A percentile compares a stretch with the other conserved stretches of the same genome.
These are phyloP conservation scores for Colletotrichum sp. DNA, from an alignment of 2,329 filamentous ascomycete genomes.

Conservation along the genomic window DNA sequence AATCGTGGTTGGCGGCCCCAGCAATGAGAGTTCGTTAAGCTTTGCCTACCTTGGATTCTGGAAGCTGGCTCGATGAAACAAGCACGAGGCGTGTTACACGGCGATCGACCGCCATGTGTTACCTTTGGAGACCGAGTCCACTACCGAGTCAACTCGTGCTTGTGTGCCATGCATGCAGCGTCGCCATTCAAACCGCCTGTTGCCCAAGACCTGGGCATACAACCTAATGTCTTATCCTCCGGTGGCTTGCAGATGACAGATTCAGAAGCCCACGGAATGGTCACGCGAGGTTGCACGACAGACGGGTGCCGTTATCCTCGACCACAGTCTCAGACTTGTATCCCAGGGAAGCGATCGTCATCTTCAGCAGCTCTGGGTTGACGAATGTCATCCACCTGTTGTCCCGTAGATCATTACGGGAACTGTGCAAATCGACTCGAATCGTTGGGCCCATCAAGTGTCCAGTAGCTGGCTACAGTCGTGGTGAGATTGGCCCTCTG, in stretches of 20 bases:
- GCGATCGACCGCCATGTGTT: background rate
- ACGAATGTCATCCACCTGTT: background rate
- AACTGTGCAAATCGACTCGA: background rate
- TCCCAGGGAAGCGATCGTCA: background rate
- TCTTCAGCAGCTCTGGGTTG: background rate
- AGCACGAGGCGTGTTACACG: background rate
- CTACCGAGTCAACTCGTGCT: background rate
- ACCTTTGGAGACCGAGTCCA: background rate
- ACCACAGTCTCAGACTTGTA: background rate
- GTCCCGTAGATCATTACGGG: background rate
- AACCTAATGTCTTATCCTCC: background rate
- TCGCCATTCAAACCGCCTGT: background rate
- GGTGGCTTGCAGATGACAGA: constrained; percentile 8
- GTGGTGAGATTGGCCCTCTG: background rate
- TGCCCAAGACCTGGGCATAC: background rate
- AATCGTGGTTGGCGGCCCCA: background rate
- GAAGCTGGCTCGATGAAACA: constrained; percentile 22
- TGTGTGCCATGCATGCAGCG: background rate
- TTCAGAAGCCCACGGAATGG: background rate
- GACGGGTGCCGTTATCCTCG: background rate
- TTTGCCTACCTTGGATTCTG: constrained; percentile 41
- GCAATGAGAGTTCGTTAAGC: constrained; percentile 37
- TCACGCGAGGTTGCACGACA: constrained; percentile 11
- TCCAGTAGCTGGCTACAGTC: background rate
- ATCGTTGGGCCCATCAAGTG: background rate